Conservation (phyloP, 2,329 filamentous ascomycete species). For the Fusarium algeriense region DNA sequence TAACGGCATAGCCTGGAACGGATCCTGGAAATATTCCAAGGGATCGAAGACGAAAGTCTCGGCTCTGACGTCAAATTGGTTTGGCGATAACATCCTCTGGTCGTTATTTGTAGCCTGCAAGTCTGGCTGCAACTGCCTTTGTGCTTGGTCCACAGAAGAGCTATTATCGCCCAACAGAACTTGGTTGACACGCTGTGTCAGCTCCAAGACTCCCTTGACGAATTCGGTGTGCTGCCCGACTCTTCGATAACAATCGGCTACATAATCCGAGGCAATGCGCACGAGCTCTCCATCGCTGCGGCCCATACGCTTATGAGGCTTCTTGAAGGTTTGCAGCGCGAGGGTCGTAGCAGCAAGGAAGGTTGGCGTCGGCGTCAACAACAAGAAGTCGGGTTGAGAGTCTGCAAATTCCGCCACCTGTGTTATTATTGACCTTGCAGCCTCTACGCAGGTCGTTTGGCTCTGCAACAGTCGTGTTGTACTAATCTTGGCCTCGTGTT, state of each 20-base stretch:
- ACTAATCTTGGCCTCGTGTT: slow-evolving; percentile 31
- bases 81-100: slow-evolving; percentile 18
- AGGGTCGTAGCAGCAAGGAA: slow-evolving; percentile 37
- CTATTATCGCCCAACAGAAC: slow-evolving; percentile 27
- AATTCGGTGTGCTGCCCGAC: slow-evolving; percentile 35
- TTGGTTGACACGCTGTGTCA: slow-evolving; percentile 32
- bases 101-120: neutral
- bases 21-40: slow-evolving; percentile 39
- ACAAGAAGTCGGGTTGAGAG: slow-evolving; percentile 20
- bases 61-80: neutral
- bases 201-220: slow-evolving; percentile 25
- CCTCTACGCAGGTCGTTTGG: slow-evolving; percentile 38
- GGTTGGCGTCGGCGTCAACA: slow-evolving; percentile 32
- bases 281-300: slow-evolving; percentile 41
- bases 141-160: slow-evolving; percentile 13
- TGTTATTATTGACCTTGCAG: slow-evolving; percentile 37
- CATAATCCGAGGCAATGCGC: slow-evolving; percentile 27
- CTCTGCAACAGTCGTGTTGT: slow-evolving; percentile 31
- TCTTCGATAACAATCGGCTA: slow-evolving; percentile 27
- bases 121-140: slow-evolving; percentile 8
- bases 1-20: slow-evolving; percentile 42
- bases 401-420: slow-evolving; percentile 40
- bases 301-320: slow-evolving; percentile 42
- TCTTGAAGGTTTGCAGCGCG: slow-evolving; percentile 39
- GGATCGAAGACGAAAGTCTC: slow-evolving; percentile 26